Evolutionary conservation across 257 asterid genomes (phyloP), one percentile per base, ranked within the genome.

Genomic region (Voacanga thouarsii): DNA sequence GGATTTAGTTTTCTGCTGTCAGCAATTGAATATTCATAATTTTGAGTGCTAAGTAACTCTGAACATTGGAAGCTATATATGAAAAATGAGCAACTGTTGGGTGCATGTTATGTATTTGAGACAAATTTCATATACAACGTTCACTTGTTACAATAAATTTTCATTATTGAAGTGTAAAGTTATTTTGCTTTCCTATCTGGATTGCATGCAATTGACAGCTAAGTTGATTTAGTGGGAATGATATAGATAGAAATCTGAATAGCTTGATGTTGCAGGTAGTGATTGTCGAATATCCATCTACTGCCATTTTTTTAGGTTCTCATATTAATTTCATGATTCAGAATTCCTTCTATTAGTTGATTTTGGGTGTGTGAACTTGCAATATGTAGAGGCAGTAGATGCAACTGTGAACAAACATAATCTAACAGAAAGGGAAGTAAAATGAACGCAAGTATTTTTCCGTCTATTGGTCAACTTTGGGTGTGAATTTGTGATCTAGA

Each of bases 1-100:
- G 71, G 55, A 39, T 77, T 21, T 77, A 53, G 53, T 73, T 65
- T 1, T n/a, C 33, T 76, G 30, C 49, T 24, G 23, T 67, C 30
- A 19, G 19, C 12, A 21, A 18, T 9, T 63, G 39, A 41, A 41
- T 18, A n/a, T 47, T 64, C n/a, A 39, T 7, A 55, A n/a, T 23
- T 69, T 57, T 14, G 64, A n/a, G 60, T 77, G 59, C 69, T 3
- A 2, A 21, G 10, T 39, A 51, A 19, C 28, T 37, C 66, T 19
- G 24, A 56, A 28, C n/a, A n/a, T n/a, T 5, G 18, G 53, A 53
- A 53, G 43, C 19, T 39, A 37, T 21, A 63, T 10, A 3, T 4
- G 12, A 47, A 49, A 16, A 28, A 23, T 51, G 21, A 28, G 44
- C 12, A 16, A 19, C 24, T n/a, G 23, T 5, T 18, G 12, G 33